These are phyloP conservation scores for Aureococcus anophagefferens DNA, from an alignment of 108 stramenopile genomes.

Conservation along the genomic window DNA sequence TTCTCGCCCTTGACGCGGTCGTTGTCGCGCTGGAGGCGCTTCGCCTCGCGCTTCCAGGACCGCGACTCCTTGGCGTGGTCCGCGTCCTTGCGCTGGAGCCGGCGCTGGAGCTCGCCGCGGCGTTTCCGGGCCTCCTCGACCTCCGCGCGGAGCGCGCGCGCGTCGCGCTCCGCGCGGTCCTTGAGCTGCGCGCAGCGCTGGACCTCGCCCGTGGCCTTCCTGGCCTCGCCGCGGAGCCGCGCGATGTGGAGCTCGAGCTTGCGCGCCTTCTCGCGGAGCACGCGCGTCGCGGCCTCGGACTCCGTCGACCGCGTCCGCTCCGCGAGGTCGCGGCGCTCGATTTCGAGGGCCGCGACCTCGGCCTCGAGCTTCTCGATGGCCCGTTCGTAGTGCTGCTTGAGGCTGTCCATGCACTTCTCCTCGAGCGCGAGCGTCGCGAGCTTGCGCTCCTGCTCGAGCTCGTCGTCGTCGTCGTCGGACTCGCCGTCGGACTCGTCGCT, in stretches of 20 bases:
- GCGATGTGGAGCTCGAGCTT: not conserved
- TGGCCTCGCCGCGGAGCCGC: not conserved
- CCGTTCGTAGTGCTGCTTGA: conserved; percentile 41
- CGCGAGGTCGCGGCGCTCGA: conserved; percentile 27
- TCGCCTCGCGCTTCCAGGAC: not conserved
- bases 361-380: conserved; percentile 36
- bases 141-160: not conserved
- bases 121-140: not conserved
- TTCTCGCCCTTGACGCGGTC: not conserved
- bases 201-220: not conserved
- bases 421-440: conserved; percentile 10
- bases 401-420: conserved; percentile 29
- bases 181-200: not conserved
- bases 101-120: not conserved
- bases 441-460: not conserved
- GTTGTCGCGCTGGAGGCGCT: not conserved
- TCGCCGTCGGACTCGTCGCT: not conserved
- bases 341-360: conserved; percentile 42
- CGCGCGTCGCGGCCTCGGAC: not conserved
- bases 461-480: not conserved
- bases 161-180: not conserved
- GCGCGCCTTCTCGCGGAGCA: not conserved
- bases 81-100: not conserved
- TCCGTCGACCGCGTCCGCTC: not conserved
- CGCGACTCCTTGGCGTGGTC: not conserved